Evolutionary conservation across 2,329 filamentous ascomycete species (phyloP).

Genomic region (Colletotrichum aenigma): DNA sequence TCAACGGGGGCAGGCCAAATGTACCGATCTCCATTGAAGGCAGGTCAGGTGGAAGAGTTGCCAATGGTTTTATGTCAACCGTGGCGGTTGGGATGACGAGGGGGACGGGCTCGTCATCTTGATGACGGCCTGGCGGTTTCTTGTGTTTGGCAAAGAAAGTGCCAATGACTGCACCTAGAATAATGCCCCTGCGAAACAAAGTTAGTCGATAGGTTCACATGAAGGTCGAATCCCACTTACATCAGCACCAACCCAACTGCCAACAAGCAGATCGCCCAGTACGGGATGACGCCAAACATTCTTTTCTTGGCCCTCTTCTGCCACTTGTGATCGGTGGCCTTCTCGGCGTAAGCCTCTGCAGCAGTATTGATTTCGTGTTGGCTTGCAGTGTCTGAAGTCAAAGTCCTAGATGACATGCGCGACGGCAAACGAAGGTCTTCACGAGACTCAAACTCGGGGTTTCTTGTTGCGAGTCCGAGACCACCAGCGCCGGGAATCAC

Average conservation of each 20-base stretch:
- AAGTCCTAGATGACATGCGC: slow-evolving; percentile 56
- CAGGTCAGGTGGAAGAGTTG: slow-evolving; percentile 54
- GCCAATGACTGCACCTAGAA: slow-evolving; percentile 63
- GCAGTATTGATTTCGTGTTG: slow-evolving; percentile 60
- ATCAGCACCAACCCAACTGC: slow-evolving; percentile 54
- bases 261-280: slow-evolving; percentile 63
- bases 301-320: slow-evolving; percentile 57
- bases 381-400: slow-evolving; percentile 51
- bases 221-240: slow-evolving; percentile 5
- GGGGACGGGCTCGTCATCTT: slow-evolving; percentile 28
- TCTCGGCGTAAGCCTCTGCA: slow-evolving; percentile 49
- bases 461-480: slow-evolving; percentile 62
- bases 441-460: slow-evolving; percentile 66
- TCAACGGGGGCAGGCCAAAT: slow-evolving; percentile 60
- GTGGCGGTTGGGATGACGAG: slow-evolving; percentile 41
- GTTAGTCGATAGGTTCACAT: not conserved
- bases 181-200: slow-evolving; percentile 36
- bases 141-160: slow-evolving; percentile 42
- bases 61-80: slow-evolving; percentile 55
- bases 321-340: slow-evolving; percentile 46
- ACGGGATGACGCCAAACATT: slow-evolving; percentile 63
- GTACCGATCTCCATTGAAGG: slow-evolving; percentile 58
- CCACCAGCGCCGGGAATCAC: slow-evolving; percentile 63
- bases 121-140: slow-evolving; percentile 25
- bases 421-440: slow-evolving; percentile 59